Evolutionary conservation across 495 filamentous ascomycete genomes (phyloP), one percentile per base, ranked within the genome.

Genomic region (Podospora bellae-mahoneyi): DNA sequence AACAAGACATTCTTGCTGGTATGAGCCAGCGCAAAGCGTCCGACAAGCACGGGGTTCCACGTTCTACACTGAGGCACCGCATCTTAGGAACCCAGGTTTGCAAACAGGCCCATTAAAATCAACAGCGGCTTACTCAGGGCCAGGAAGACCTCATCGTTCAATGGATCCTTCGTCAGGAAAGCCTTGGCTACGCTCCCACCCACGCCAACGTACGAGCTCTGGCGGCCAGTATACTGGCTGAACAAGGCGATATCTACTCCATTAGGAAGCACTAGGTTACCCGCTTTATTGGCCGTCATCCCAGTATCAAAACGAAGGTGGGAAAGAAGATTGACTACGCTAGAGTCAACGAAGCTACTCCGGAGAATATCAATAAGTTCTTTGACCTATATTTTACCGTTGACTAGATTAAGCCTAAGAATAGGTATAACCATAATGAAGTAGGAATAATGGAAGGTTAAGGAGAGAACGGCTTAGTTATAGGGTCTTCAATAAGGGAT

Each of bases 361-460:
- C 53, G 4, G 30, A 19, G 19, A 58, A 28, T 32, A 66, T 66
- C 54, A 66, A 66, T 18, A 30, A 57, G 18, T 59, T 66, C 64
- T 66, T 66, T 26, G 4, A 66, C 64, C 53, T 16, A 28, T 66
- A 66, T 61, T 23, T 48, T 13, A 48, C 55, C 57, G 56, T 66
- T n/a, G 60, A 5, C 65, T 61, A 57, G 56, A 70, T 70, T 10
- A 6, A 10, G 15, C 53, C 60, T 13, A 55, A 63, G 7, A 61
- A 66, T 20, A 27, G 39, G 9, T 67, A 57, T 23, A 67, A 70
- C 60, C 30, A 16, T 13, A 61, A 70, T 44, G 64, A 70, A 27
- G 15, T 32, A 13, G 64, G 68, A 16, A 64, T 70, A 5, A 56
- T 65, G 9, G 62, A 70, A 55, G 68, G 68, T 9, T 0, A 30